These are phyloP conservation scores for Plenodomus tracheiphilus DNA, from an alignment of 2,329 filamentous ascomycete genomes.

Conservation along the genomic window DNA sequence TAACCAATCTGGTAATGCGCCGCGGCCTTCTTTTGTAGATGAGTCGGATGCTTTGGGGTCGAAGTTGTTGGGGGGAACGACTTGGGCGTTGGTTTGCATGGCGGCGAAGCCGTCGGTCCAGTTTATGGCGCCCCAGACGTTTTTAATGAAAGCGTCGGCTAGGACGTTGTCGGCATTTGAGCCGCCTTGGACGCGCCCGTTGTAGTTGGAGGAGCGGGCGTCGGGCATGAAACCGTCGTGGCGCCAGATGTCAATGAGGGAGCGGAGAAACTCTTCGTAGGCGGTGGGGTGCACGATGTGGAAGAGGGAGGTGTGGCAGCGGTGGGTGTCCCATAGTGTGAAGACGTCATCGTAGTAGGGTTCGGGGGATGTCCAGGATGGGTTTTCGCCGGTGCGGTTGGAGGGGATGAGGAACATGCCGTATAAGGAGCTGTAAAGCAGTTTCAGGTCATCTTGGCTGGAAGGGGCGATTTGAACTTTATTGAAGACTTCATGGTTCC, in stretches of 20 bases:
- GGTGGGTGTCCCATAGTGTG: slow-evolving; percentile 68
- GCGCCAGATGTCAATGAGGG: slow-evolving; percentile 69
- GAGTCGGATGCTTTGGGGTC: slow-evolving; percentile 59
- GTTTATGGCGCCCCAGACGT: slow-evolving; percentile 63
- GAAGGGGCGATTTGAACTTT: slow-evolving; percentile 65
- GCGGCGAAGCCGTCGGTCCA: slow-evolving; percentile 59
- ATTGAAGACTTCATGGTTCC: slow-evolving; percentile 65
- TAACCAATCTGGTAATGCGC: slow-evolving; percentile 71
- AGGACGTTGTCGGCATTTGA: slow-evolving; percentile 73
- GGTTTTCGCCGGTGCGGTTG: slow-evolving; percentile 73
- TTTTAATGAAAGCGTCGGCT: slow-evolving; percentile 72
- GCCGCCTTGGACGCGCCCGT: slow-evolving; percentile 70
- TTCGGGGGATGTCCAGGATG: slow-evolving; percentile 64
- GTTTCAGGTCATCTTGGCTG: slow-evolving; percentile 58
- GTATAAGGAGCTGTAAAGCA: slow-evolving; percentile 71
- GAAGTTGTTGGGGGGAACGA: slow-evolving; percentile 61
- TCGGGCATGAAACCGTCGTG: slow-evolving; percentile 68
- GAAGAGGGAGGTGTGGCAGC: slow-evolving; percentile 66
- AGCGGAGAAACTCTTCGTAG: slow-evolving; percentile 68
- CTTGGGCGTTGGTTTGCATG: slow-evolving; percentile 70
- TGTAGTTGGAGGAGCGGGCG: slow-evolving; percentile 68
- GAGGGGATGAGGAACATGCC: slow-evolving; percentile 71
- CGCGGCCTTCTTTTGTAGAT: slow-evolving; percentile 68
- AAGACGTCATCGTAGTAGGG: slow-evolving; percentile 75
- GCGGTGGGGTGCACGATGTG: slow-evolving; percentile 66